Evolutionary conservation across 345 rosid species (phyloP), one percentile per base, ranked within the genome.

Genomic region (Aegle marmelos): DNA sequence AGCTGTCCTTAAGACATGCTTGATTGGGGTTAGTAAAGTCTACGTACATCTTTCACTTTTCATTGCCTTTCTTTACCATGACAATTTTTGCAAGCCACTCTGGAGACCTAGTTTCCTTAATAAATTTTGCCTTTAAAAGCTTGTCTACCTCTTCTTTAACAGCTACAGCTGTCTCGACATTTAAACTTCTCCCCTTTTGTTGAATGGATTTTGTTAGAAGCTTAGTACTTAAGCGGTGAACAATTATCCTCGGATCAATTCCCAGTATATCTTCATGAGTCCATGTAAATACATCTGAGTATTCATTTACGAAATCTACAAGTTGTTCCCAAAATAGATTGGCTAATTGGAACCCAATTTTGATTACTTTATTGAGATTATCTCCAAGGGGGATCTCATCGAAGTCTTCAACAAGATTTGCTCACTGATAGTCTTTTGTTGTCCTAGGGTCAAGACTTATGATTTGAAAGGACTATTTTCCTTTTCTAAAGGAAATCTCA

Each of bases 161-260:
- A 2, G 9, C 0, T 1, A 0, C 0, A 58, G 0, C 9, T 8
- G 1, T 58, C 11, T 58, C 4, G 3, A 0, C 28, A 58, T 58
- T 58, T 5, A 58, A 58, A 7, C 27, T n/a, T 17, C 7, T 65
- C 24, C 25, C 16, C 39, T 65, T 19, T 17, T 33, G n/a, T 0
- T 1, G 16, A 21, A 33, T 4, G 3, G 25, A 9, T 31, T 27
- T 65, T 7, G 4, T 5, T 0, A 17, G 16, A 17, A 10, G 39
- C 6, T 65, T 13, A 6, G 5, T 21, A 65, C n/a, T 65, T 34
- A 65, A 37, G 0, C 24, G 10, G 16, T 65, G 22, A 2, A 16
- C 10, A 31, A 65, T 65, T 7, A 65, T 8, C 1, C 2, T 27
- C 5, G 2, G 41, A 2, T 64, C 4, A 6, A 64, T 64, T 8